Percentiles rank a stretch among this genome's conserved stretches.
These are phyloP conservation scores for Nitzschia sp. DNA, from an alignment of 108 stramenopile genomes.

Conservation along the genomic window DNA sequence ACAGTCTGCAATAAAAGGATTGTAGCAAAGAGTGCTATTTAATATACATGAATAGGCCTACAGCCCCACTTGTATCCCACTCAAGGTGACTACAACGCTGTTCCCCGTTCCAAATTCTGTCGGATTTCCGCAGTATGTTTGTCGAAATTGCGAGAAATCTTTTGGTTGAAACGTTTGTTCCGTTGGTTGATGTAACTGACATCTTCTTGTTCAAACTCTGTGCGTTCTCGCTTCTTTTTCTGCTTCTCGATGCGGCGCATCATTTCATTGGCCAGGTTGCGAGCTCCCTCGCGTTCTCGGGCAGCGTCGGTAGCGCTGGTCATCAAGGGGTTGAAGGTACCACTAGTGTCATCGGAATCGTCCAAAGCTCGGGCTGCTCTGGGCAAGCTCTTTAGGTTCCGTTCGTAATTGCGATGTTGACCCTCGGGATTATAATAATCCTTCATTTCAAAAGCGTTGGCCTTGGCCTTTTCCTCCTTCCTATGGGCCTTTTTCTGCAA, in stretches of 20 bases:
- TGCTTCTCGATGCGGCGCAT: constrained; percentile 77
- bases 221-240: constrained; percentile 56
- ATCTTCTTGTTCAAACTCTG: constrained; percentile 73
- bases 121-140: constrained; percentile 84
- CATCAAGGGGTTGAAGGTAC: constrained; percentile 63
- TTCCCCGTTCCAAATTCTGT: constrained; percentile 90
- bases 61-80: no score
- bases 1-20: no score
- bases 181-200: constrained; percentile 84
- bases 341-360: constrained; percentile 11
- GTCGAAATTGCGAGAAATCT: constrained; percentile 83
- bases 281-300: constrained; percentile 72
- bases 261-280: constrained; percentile 76
- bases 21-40: no score
- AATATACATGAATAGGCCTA: no score
- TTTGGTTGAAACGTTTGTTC: constrained; percentile 88
- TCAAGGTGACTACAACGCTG: constrained; percentile 54
- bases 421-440: constrained; percentile 85
- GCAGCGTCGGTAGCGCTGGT: constrained; percentile 16
- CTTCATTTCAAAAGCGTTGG: constrained; percentile 37
- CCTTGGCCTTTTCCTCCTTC: constrained; percentile 26
- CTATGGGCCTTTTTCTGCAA: constrained; percentile 34
- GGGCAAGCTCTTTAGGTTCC: constrained; percentile 57
- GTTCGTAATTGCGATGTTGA: constrained; percentile 77
- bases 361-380: constrained; percentile 21